phyloP scores from a whole-genome alignment of 306 rosid species.

The Medicago lupulina region DNA sequence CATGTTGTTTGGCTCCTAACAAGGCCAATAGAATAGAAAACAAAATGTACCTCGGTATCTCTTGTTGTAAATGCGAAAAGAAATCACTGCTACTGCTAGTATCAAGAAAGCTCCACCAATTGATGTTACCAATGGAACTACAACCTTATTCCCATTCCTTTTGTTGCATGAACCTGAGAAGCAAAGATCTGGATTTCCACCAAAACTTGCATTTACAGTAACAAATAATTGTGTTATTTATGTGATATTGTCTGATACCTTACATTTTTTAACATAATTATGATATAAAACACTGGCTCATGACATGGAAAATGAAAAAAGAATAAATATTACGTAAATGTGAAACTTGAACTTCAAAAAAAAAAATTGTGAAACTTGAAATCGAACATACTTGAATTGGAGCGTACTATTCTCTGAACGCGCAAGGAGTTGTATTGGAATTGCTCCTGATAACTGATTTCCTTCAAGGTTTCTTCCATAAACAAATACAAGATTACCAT shows the following conservation, averaged over 20 bases:
- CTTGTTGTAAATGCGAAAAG: constrained; percentile 37
- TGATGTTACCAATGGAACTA: constrained; percentile 57
- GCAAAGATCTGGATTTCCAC: constrained; percentile 57
- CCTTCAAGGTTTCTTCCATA: constrained; percentile 49
- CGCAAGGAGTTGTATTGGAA: constrained; percentile 42
- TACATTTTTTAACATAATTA: neutral
- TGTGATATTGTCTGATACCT: neutral
- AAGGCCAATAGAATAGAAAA: neutral
- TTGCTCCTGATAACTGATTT: constrained; percentile 48
- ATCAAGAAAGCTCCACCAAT: constrained; percentile 53
- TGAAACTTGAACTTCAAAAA: too few relatives aligned
- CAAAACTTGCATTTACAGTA: constrained; percentile 46
- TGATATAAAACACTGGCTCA: constrained; percentile 17
- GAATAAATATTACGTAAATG: neutral
- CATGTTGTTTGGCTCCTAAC: neutral
- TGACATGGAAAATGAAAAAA: constrained; percentile 6
- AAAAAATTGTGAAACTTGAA: too few relatives aligned
- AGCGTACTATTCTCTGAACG: constrained; percentile 37
- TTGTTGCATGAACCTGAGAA: constrained; percentile 48
- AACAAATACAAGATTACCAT: neutral
- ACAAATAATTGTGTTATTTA: constrained; percentile 25
- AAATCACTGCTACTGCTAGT: constrained; percentile 35
- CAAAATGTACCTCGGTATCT: constrained; percentile 29
- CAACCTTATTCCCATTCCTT: constrained; percentile 26
- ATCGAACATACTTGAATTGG: constrained; percentile 39